Conservation (phyloP, 306 rosid species). For the Cajanus cajan region DNA sequence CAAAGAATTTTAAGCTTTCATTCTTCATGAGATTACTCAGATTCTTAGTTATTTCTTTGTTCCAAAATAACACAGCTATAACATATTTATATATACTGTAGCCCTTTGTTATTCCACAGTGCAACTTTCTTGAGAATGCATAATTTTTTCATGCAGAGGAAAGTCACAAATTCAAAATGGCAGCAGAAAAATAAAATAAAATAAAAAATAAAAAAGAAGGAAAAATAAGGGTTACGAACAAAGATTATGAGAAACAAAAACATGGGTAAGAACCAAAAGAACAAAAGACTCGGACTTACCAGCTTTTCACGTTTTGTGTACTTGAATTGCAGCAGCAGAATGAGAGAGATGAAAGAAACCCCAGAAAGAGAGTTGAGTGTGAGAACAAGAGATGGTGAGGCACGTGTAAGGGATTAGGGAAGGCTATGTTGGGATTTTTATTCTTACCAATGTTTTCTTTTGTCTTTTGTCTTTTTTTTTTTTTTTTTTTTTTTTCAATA, state of each 20-base stretch:
- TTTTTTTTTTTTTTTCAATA: neutral
- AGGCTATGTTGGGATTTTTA: neutral
- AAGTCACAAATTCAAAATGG: neutral
- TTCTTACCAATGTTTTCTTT: neutral
- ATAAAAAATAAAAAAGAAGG: neutral
- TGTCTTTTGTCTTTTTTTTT: neutral
- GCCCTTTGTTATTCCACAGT: neutral
- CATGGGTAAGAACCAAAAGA: slow-evolving; percentile 8
- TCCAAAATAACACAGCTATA: neutral
- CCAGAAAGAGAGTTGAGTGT: slow-evolving; percentile 19
- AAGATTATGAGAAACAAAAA: neutral
- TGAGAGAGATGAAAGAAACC: slow-evolving; percentile 33
- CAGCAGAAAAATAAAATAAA: neutral
- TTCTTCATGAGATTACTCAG: neutral
- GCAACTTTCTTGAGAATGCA: neutral
- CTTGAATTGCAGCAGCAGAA: slow-evolving; percentile 12
- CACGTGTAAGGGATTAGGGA: slow-evolving; percentile 48
- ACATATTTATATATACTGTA: neutral
- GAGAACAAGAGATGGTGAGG: slow-evolving; percentile 33
- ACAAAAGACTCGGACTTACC: neutral
- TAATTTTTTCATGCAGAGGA: neutral
- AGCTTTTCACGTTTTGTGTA: slow-evolving; percentile 22
- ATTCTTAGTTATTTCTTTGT: neutral
- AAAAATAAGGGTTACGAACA: neutral
- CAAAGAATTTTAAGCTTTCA: neutral